phyloP scores from a whole-genome alignment of 345 rosid genomes.

The Eucalyptus globulus region DNA sequence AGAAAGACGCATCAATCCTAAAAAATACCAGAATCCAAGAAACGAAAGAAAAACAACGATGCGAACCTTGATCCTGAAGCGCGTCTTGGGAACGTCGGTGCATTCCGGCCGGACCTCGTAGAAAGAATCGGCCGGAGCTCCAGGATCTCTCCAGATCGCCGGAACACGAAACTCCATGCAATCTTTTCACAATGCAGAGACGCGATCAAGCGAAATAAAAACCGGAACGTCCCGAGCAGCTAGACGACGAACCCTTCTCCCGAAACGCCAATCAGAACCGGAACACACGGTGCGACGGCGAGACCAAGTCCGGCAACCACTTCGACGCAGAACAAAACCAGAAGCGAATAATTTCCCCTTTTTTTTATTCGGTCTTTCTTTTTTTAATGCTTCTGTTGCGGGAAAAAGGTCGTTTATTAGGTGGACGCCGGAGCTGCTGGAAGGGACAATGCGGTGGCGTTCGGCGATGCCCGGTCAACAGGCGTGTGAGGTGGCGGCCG shows the following conservation, averaged over 20 bases:
- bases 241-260: not conserved
- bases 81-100: constrained; percentile 80
- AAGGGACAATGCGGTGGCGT: not conserved
- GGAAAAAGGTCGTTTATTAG: not conserved
- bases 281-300: not conserved
- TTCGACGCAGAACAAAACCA: not conserved
- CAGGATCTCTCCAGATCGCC: constrained; percentile 64
- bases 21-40: not conserved
- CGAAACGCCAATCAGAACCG: not conserved
- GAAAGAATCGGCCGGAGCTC: constrained; percentile 79
- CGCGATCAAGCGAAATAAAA: not conserved
- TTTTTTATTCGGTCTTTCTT: not conserved
- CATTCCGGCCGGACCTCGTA: constrained; percentile 91
- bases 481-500: not conserved
- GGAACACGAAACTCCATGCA: not conserved
- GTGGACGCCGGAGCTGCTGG: not conserved
- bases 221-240: not conserved
- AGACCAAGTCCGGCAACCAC: not conserved
- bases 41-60: not conserved
- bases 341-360: not conserved
- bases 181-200: not conserved
- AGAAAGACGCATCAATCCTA: not conserved
- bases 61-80: constrained; percentile 88
- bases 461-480: not conserved
- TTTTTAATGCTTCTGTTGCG: not conserved